Evolutionary conservation across 352 stramenopile genomes (phyloP).

Genomic region (Phytophthora kernoviae): DNA sequence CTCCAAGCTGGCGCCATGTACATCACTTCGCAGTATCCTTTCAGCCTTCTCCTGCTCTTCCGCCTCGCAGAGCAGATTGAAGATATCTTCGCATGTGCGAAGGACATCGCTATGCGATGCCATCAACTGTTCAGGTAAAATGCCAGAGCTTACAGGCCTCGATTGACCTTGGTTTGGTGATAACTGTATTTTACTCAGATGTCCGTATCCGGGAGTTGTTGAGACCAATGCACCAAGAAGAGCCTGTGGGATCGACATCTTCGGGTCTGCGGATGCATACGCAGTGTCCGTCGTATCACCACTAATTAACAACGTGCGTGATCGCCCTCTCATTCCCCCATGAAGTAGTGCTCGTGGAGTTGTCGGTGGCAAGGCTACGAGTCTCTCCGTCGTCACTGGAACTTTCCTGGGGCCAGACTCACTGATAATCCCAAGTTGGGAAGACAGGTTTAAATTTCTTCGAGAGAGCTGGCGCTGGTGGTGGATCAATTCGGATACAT

Average conservation of each 20-base stretch:
- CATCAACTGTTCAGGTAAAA: slow-evolving; percentile 31
- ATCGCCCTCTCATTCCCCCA: slow-evolving; percentile 5
- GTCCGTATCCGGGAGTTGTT: slow-evolving; percentile 20
- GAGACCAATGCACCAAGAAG: slow-evolving; percentile 42
- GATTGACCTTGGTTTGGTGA: slow-evolving; percentile 11
- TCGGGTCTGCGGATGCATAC: background rate
- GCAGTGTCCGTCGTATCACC: slow-evolving; percentile 9
- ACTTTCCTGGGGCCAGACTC: slow-evolving; percentile 12
- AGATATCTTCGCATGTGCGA: slow-evolving; percentile 58
- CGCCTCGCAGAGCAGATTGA: slow-evolving; percentile 64
- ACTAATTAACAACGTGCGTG: slow-evolving; percentile 21
- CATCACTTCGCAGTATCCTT: slow-evolving; percentile 10
- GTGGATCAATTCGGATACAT: slow-evolving; percentile 64
- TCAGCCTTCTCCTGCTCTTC: slow-evolving; percentile 21
- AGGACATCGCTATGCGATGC: slow-evolving; percentile 32
- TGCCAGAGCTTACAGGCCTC: slow-evolving; percentile 23
- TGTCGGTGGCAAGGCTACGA: slow-evolving; percentile 9
- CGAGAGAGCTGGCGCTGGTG: slow-evolving; percentile 41
- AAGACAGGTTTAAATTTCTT: slow-evolving; percentile 27
- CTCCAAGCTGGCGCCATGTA: slow-evolving; percentile 2
- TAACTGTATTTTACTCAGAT: slow-evolving; percentile 24
- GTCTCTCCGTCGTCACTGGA: background rate
- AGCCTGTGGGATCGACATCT: slow-evolving; percentile 54
- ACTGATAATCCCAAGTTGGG: slow-evolving; percentile 19
- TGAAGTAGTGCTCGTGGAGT: slow-evolving; percentile 22